Conservation (phyloP, 768 basidiomycete genomes). For the Arthromyces matolae region DNA sequence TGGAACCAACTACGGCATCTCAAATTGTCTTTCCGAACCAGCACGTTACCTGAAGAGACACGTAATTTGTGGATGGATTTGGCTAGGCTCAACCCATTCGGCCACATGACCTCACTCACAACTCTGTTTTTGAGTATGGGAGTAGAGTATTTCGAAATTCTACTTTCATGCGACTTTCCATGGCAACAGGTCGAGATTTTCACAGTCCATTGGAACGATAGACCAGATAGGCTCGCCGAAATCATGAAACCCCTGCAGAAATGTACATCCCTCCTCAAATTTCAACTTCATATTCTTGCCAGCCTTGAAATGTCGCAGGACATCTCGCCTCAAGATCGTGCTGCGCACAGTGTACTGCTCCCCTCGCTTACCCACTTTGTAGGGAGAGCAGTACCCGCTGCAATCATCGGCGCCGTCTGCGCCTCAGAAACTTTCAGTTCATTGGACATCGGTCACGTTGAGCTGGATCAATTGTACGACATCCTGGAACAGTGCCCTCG, state of each 20-base stretch:
- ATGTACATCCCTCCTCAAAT: neutral
- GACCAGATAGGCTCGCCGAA: neutral
- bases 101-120: neutral
- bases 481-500: neutral
- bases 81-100: neutral
- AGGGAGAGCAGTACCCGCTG: too few relatives aligned
- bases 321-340: neutral
- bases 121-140: neutral
- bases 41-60: neutral
- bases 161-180: neutral
- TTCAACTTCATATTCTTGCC: neutral
- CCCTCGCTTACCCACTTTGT: neutral
- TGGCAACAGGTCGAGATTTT: neutral
- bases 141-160: neutral
- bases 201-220: neutral
- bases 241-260: neutral
- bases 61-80: neutral
- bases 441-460: neutral
- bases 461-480: neutral
- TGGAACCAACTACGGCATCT: neutral
- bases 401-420: neutral
- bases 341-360: neutral
- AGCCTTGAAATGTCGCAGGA: neutral
- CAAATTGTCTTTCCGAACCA: neutral
- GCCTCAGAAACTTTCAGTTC: neutral